Percentiles rank a stretch among this genome's conserved stretches.
phyloP scores from a whole-genome alignment of 208 protist species.

The Angomonas deanei region DNA sequence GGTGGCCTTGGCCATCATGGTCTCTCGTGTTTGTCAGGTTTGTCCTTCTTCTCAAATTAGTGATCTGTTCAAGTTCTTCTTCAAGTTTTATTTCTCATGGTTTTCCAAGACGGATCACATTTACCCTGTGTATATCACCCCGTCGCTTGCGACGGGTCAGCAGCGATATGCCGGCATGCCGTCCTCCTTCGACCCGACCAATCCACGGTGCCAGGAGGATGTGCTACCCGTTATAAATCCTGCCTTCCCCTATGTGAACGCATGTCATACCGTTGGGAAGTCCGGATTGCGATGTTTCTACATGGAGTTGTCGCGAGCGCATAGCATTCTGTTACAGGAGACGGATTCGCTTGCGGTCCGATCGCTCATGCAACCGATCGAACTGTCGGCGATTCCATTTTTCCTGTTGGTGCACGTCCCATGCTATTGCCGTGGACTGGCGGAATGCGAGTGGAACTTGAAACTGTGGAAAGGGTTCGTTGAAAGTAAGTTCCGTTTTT shows the following conservation, averaged over 20 bases:
- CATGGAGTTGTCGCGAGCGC: constrained; percentile 47
- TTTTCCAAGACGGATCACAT: constrained; percentile 24
- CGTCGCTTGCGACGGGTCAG: constrained; percentile 8
- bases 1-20: constrained; percentile 93
- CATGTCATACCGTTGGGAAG: constrained; percentile 85
- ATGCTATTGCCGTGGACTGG: neutral
- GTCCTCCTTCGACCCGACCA: neutral
- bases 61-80: constrained; percentile 87
- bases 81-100: constrained; percentile 78
- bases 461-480: neutral
- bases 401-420: constrained; percentile 10
- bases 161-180: constrained; percentile 55
- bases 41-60: constrained; percentile 76
- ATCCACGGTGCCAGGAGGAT: constrained; percentile 4
- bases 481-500: constrained; percentile 3
- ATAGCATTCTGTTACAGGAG: neutral
- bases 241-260: constrained; percentile 95
- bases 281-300: constrained; percentile 60
- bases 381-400: neutral
- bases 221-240: constrained; percentile 96
- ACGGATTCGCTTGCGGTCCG: too few species aligned
- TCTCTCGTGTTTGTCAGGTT: constrained; percentile 91
- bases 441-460: neutral
- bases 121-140: constrained; percentile 62
- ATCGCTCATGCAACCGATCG: neutral